phyloP scores from a whole-genome alignment of 2,329 filamentous ascomycete species.

The Epichloe glyceriae region DNA sequence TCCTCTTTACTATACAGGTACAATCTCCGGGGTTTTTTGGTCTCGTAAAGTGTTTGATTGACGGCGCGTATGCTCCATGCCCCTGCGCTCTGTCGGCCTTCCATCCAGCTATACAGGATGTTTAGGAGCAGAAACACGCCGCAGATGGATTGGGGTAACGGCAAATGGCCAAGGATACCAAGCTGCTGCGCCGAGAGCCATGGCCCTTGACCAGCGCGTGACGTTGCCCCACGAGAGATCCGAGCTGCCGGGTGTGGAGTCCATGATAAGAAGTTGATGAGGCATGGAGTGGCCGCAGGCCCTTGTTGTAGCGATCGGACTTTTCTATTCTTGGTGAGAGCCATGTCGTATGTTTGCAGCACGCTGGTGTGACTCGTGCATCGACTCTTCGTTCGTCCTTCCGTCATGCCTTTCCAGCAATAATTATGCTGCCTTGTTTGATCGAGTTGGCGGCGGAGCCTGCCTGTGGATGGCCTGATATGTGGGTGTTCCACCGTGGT shows the following conservation, averaged over 20 bases:
- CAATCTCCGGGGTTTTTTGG: slow-evolving; percentile 27
- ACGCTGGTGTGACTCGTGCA: no score
- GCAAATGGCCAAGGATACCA: slow-evolving; percentile 36
- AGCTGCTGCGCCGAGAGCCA: slow-evolving; percentile 34
- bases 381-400: no score
- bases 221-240: slow-evolving; percentile 29
- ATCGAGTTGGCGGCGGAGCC: neutral
- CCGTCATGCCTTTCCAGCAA: no score
- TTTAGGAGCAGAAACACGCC: slow-evolving; percentile 27
- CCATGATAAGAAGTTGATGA: slow-evolving; percentile 34
- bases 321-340: neutral
- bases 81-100: slow-evolving; percentile 28
- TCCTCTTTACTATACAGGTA: slow-evolving; percentile 49
- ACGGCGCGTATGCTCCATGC: slow-evolving; percentile 24
- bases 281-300: slow-evolving; percentile 26
- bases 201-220: slow-evolving; percentile 37
- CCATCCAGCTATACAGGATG: slow-evolving; percentile 20
- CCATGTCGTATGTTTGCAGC: neutral
- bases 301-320: neutral
- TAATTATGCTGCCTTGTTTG: neutral
- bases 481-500: no score
- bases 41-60: slow-evolving; percentile 24
- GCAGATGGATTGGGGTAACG: slow-evolving; percentile 33
- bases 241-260: slow-evolving; percentile 39
- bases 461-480: no score